A percentile compares a stretch with the other conserved stretches of the same genome.
These are phyloP conservation scores for Pseudogymnoascus sp. DNA, from an alignment of 2,329 filamentous ascomycete genomes.

Conservation along the genomic window DNA sequence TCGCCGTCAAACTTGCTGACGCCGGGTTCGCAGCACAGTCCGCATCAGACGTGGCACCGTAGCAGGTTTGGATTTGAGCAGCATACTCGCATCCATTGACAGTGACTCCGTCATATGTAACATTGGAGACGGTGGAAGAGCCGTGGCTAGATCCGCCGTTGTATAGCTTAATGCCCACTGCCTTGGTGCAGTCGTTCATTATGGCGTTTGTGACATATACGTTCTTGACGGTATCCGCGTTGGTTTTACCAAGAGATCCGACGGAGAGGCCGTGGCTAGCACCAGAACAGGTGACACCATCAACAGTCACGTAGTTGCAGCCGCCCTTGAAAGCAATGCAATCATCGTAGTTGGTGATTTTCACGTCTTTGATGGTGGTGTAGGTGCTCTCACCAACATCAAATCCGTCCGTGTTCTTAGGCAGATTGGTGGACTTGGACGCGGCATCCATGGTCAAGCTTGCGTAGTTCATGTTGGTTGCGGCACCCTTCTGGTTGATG, in stretches of 20 bases:
- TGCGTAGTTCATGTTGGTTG: constrained; percentile 30
- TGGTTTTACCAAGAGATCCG: constrained; percentile 35
- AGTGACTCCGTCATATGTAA: constrained; percentile 32
- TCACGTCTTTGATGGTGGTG: constrained; percentile 30
- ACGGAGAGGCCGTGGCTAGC: constrained; percentile 38
- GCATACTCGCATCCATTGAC: constrained; percentile 34
- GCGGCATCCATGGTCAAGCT: constrained; percentile 31
- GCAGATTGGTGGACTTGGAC: constrained; percentile 30
- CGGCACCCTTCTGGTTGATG: constrained; percentile 31
- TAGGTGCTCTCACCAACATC: constrained; percentile 32
- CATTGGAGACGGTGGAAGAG: constrained; percentile 32
- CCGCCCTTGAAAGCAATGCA: constrained; percentile 31
- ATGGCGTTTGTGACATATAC: constrained; percentile 32
- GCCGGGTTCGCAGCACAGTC: constrained; percentile 31
- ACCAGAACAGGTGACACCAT: constrained; percentile 35
- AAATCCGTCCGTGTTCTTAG: constrained; percentile 32
- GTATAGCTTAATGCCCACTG: constrained; percentile 39
- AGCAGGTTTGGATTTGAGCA: constrained; percentile 38
- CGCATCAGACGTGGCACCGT: constrained; percentile 25
- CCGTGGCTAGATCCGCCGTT: constrained; percentile 31
- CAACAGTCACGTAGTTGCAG: constrained; percentile 33
- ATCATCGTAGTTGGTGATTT: constrained; percentile 35
- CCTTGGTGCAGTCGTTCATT: constrained; percentile 36
- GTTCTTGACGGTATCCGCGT: constrained; percentile 35
- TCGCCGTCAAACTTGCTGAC: constrained; percentile 27